Conservation (phyloP, 805 yeast genomes). For the Sporopachydermia lactativora region DNA sequence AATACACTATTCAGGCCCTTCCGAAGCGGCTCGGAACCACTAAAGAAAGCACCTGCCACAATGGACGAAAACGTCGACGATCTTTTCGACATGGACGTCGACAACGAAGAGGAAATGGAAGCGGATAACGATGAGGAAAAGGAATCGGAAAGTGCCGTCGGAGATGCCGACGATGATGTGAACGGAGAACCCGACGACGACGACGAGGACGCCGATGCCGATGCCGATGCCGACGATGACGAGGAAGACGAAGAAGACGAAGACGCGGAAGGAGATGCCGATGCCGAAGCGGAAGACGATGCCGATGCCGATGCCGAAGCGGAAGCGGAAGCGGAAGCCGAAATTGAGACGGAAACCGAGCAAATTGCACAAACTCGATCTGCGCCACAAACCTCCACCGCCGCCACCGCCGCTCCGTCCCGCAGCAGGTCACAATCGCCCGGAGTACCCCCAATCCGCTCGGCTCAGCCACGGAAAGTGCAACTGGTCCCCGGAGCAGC, state of each 20-base stretch:
- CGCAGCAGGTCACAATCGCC: conserved; percentile 10
- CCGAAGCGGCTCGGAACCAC: too few species aligned
- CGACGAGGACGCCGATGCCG: conserved; percentile 10
- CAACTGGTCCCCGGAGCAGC: conserved; percentile 29
- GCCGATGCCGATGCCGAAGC: conserved; percentile 10
- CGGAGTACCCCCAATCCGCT: conserved; percentile 12
- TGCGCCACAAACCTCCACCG: conserved; percentile 1
- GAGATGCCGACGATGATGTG: conserved; percentile 17
- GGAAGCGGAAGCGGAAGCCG: conserved; percentile 8
- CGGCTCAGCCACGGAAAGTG: conserved; percentile 10
- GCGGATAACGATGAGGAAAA: conserved; percentile 10
- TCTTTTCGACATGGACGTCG: conserved; percentile 11
- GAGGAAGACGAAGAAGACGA: neutral
- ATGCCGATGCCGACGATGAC: conserved; percentile 5
- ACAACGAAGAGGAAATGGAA: conserved; percentile 9
- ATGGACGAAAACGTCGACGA: conserved; percentile 17
- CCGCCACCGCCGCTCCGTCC: conserved; percentile 7
- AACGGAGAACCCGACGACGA: conserved; percentile 14
- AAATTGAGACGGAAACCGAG: conserved; percentile 16
- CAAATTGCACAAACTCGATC: conserved; percentile 3
- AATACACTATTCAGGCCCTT: too few species aligned
- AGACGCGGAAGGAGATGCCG: conserved; percentile 3
- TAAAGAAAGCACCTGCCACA: too few species aligned
- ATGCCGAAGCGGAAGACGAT: conserved; percentile 11
- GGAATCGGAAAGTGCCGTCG: conserved; percentile 15